Conservation (phyloP, 73 alveolate species). For the Blepharisma japonicum region DNA sequence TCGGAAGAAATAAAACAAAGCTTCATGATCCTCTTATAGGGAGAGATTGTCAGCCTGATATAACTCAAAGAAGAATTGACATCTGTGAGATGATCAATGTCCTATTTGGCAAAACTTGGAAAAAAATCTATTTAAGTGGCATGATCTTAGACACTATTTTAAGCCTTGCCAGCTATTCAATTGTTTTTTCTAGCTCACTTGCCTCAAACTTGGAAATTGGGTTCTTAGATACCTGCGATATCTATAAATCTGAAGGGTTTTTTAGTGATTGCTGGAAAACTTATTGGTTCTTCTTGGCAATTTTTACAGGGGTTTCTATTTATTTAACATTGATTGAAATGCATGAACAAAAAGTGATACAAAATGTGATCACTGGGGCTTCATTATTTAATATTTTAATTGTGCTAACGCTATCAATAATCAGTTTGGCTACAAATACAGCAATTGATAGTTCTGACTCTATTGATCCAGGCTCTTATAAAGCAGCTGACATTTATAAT, state of each 20-base stretch:
- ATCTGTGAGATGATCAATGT: background rate
- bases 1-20: background rate
- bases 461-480: no score
- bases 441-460: no score
- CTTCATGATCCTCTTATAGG: background rate
- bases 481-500: no score
- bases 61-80: background rate
- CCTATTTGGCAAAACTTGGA: background rate
- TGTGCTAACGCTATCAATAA: background rate
- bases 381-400: background rate
- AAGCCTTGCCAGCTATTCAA: background rate
- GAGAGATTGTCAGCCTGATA: background rate
- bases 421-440: no score
- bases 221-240: background rate
- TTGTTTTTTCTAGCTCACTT: background rate
- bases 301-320: background rate
- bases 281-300: background rate
- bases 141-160: no score
- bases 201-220: background rate
- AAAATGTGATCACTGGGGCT: background rate
- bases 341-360: conserved; percentile 16
- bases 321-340: background rate
- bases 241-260: background rate
- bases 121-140: background rate
- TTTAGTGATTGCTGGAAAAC: background rate